These are phyloP conservation scores for Melampsora americana DNA, from an alignment of 1,284 basidiomycete genomes.

Conservation along the genomic window DNA sequence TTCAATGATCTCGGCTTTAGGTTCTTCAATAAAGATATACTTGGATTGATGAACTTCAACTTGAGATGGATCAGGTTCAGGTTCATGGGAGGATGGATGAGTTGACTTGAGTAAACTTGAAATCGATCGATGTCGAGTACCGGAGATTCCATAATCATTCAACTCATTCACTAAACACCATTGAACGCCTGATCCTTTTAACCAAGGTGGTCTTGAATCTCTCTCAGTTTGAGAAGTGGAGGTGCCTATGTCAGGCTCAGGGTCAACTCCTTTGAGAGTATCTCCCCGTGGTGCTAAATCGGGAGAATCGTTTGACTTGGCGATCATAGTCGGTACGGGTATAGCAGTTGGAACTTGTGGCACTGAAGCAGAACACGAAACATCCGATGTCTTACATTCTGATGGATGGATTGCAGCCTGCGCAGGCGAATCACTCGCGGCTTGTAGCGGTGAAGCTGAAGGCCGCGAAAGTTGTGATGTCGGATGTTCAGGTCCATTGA, in stretches of 20 bases:
- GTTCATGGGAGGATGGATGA: neutral
- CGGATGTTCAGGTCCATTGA: no score
- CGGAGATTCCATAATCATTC: slow-evolving; percentile 24
- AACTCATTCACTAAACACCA: slow-evolving; percentile 22
- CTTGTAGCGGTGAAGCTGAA: neutral
- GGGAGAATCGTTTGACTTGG: no score
- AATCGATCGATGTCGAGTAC: slow-evolving; percentile 18
- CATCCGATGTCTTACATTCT: neutral
- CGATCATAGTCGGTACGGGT: no score
- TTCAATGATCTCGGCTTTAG: neutral
- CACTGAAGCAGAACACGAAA: neutral
- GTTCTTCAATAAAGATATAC: slow-evolving; percentile 30
- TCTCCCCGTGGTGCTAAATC: no score
- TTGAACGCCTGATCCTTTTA: neutral
- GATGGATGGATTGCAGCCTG: neutral
- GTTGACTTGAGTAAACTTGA: neutral
- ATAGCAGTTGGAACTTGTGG: neutral
- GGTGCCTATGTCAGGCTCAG: no score
- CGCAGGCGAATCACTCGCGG: neutral
- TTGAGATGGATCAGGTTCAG: neutral
- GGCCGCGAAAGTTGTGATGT: no score
- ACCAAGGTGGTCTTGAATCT: slow-evolving; percentile 12
- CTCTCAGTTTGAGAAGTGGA: no score
- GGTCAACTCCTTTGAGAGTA: no score
- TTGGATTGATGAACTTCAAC: neutral